Percentiles rank a stretch among this genome's conserved stretches.
Evolutionary conservation across 1,284 basidiomycete species (phyloP).

Genomic region (Bjerkandera adusta): DNA sequence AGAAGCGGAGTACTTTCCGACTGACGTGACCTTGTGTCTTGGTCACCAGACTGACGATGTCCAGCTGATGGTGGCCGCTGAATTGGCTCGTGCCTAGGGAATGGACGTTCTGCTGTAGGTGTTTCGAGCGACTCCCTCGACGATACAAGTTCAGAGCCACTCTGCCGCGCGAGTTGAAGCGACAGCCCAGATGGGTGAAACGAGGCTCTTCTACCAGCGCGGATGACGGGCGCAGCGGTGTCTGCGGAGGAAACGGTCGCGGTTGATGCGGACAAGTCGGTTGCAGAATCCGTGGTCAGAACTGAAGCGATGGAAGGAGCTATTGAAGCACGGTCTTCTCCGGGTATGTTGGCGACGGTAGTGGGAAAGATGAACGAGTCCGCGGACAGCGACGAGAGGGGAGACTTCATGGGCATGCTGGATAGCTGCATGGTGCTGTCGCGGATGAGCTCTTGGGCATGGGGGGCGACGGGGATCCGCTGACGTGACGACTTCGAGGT

Average conservation of each 20-base stretch:
- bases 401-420: constrained; percentile 41
- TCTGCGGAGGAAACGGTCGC: constrained; percentile 30
- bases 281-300: constrained; percentile 20
- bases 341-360: constrained; percentile 14
- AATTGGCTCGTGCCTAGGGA: not conserved
- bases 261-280: constrained; percentile 31
- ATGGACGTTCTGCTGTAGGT: constrained; percentile 10
- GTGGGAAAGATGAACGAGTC: constrained; percentile 41
- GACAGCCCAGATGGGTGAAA: constrained; percentile 42
- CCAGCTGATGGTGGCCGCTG: constrained; percentile 2
- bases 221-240: constrained; percentile 23
- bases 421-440: constrained; percentile 64
- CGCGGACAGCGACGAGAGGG: constrained; percentile 14
- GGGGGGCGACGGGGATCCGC: constrained; percentile 31
- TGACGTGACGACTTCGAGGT: constrained; percentile 29
- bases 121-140: constrained; percentile 14
- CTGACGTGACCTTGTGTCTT: not conserved
- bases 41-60: too few species aligned
- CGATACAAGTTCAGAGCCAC: not conserved
- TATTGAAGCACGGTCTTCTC: constrained; percentile 19
- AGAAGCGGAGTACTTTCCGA: constrained; percentile 26
- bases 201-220: constrained; percentile 15
- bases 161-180: constrained; percentile 36
- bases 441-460: constrained; percentile 62
- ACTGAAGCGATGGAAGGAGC: constrained; percentile 27